phyloP scores from a whole-genome alignment of 176 grass and related monocot genomes.

The Raddia guianensis region DNA sequence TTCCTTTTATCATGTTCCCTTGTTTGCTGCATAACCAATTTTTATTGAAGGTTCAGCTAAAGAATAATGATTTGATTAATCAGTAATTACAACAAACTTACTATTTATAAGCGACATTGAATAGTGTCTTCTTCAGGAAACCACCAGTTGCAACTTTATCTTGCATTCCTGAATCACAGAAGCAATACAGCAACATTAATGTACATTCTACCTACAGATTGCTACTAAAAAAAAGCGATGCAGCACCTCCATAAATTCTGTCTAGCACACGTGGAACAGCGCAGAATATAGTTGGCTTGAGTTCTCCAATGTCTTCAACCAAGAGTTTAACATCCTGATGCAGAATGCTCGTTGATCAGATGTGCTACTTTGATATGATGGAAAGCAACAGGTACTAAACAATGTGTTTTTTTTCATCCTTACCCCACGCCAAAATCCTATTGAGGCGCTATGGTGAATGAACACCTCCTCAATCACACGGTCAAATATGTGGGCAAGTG shows the following conservation, averaged over 20 bases:
- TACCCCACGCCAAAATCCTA: slow-evolving; percentile 99
- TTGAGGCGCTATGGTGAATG: slow-evolving; percentile 84
- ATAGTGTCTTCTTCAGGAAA: slow-evolving; percentile 76
- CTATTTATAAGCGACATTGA: slow-evolving; percentile 88
- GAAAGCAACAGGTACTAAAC: not conserved
- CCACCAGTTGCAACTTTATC: slow-evolving; percentile 75
- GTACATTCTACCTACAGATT: not conserved
- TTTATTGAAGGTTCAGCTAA: slow-evolving; percentile 28
- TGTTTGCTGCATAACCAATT: slow-evolving; percentile 66
- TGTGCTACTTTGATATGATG: not conserved
- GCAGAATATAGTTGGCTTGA: slow-evolving; percentile 91
- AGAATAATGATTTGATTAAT: slow-evolving; percentile 23
- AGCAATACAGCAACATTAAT: slow-evolving; percentile 27
- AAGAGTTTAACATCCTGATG: slow-evolving; percentile 89
- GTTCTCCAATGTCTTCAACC: slow-evolving; percentile 91
- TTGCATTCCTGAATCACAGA: slow-evolving; percentile 69
- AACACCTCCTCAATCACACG: slow-evolving; percentile 89
- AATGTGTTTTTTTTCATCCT: slow-evolving; percentile 32
- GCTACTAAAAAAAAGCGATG: not conserved
- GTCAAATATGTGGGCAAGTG: slow-evolving; percentile 96
- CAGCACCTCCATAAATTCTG: slow-evolving; percentile 81
- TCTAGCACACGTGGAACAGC: slow-evolving; percentile 97
- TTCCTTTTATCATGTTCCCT: slow-evolving; percentile 84
- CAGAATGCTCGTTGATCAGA: slow-evolving; percentile 36
- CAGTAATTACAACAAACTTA: slow-evolving; percentile 39